A percentile compares a stretch with the other conserved stretches of the same genome.
These are phyloP conservation scores for Polytrichum commune DNA, from an alignment of 225 moss, liverwort and hornwort genomes.

Conservation along the genomic window DNA sequence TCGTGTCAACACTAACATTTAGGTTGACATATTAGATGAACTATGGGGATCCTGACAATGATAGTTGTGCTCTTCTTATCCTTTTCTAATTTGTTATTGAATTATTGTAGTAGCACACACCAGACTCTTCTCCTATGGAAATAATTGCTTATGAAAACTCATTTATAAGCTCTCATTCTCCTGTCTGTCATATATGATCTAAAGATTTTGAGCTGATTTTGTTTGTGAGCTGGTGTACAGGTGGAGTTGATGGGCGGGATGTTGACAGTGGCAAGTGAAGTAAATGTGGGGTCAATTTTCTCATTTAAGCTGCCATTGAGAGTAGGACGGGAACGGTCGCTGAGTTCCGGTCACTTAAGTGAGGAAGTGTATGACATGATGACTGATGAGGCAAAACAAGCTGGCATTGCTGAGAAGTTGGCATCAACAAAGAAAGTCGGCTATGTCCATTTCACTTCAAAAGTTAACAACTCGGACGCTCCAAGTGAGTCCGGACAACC, in stretches of 20 bases:
- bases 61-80: too few relatives aligned
- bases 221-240: neutral
- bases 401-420: neutral
- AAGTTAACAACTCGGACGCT: neutral
- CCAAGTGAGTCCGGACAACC: neutral
- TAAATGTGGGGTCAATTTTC: constrained; percentile 20
- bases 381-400: neutral
- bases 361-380: constrained; percentile 20
- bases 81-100: too few relatives aligned
- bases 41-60: too few relatives aligned
- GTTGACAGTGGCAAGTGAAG: constrained; percentile 20
- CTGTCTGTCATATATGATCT: too few relatives aligned
- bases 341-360: constrained; percentile 13
- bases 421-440: constrained; percentile 20
- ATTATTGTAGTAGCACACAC: too few relatives aligned
- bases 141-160: too few relatives aligned
- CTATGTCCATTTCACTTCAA: constrained; percentile 19
- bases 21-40: too few relatives aligned
- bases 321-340: constrained; percentile 4
- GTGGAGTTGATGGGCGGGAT: constrained; percentile 29
- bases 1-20: too few relatives aligned
- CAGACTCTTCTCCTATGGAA: too few relatives aligned
- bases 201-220: too few relatives aligned
- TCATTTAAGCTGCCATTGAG: constrained; percentile 18
- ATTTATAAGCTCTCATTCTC: too few relatives aligned